phyloP scores from a whole-genome alignment of 495 filamentous ascomycete genomes.

The Xylona heveae region DNA sequence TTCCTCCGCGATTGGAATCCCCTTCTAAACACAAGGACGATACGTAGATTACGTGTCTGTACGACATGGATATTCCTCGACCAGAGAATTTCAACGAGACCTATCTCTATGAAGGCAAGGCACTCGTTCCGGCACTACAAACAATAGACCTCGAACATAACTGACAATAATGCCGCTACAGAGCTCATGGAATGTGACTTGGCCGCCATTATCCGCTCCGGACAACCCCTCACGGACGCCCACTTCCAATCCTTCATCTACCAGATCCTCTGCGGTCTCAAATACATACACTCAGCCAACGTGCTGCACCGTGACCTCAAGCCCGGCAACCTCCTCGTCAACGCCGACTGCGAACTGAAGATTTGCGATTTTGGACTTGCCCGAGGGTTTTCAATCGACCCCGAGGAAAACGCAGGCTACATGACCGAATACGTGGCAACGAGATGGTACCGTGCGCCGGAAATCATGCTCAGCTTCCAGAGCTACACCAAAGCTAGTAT shows the following conservation, averaged over 20 bases:
- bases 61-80: constrained; percentile 97
- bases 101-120: constrained; percentile 88
- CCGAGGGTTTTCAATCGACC: constrained; percentile 87
- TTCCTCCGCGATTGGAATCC: too few relatives aligned
- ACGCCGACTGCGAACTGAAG: constrained; percentile 97
- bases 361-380: constrained; percentile 97
- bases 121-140: not conserved
- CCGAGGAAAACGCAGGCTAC: constrained; percentile 95
- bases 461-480: constrained; percentile 99
- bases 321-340: constrained; percentile 89
- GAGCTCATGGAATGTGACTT: constrained; percentile 99
- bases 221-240: constrained; percentile 87
- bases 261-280: constrained; percentile 56
- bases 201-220: constrained; percentile 92
- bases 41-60: constrained; percentile 83
- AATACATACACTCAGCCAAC: constrained; percentile 97
- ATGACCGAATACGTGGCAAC: constrained; percentile 99
- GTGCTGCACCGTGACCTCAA: constrained; percentile 93
- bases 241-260: constrained; percentile 30
- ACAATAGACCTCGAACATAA: constrained; percentile 7
- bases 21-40: too few relatives aligned
- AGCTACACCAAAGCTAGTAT: constrained; percentile 98
- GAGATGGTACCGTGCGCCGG: constrained; percentile 93
- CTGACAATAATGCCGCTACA: constrained; percentile 17
- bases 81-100: constrained; percentile 98